Evolutionary conservation across 1,284 basidiomycete genomes (phyloP).

Genomic region (Cryptococcus sp.): DNA sequence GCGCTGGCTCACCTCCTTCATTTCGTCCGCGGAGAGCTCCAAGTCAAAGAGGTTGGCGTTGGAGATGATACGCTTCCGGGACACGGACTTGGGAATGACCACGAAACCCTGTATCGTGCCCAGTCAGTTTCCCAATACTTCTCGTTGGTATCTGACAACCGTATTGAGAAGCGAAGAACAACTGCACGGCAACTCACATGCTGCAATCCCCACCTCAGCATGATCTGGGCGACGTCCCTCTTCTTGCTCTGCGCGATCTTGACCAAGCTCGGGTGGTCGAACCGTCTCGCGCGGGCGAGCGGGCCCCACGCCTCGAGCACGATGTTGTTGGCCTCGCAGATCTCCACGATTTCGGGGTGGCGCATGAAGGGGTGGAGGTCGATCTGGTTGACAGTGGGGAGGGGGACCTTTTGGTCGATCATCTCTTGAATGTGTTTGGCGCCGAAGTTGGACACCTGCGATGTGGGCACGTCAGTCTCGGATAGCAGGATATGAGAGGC

Average conservation of each 20-base stretch:
- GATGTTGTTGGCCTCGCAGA: conserved; percentile 52
- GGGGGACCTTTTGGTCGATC: conserved; percentile 36
- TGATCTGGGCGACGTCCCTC: conserved; percentile 52
- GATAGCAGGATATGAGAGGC: neutral
- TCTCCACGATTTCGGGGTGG: conserved; percentile 51
- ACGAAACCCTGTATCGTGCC: conserved; percentile 43
- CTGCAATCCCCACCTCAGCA: conserved; percentile 56
- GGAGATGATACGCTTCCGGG: conserved; percentile 51
- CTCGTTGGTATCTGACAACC: too few relatives aligned
- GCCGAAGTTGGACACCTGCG: conserved; percentile 50
- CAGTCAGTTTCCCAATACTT: conserved; percentile 5
- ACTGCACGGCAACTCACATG: conserved; percentile 34
- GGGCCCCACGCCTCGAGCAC: conserved; percentile 54
- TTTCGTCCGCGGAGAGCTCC: conserved; percentile 50
- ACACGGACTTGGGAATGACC: conserved; percentile 54
- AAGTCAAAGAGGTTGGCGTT: conserved; percentile 55
- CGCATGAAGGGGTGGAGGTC: conserved; percentile 53
- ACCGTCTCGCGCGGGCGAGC: conserved; percentile 50
- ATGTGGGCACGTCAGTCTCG: neutral
- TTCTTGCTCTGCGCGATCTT: conserved; percentile 45
- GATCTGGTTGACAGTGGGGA: conserved; percentile 50
- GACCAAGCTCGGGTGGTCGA: conserved; percentile 49
- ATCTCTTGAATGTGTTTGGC: conserved; percentile 54
- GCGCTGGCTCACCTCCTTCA: conserved; percentile 48
- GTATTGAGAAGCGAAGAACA: neutral